Evolutionary conservation across 371 early-diverging fungal genomes (phyloP).

Genomic region (Zopfochytrium polystomum): DNA sequence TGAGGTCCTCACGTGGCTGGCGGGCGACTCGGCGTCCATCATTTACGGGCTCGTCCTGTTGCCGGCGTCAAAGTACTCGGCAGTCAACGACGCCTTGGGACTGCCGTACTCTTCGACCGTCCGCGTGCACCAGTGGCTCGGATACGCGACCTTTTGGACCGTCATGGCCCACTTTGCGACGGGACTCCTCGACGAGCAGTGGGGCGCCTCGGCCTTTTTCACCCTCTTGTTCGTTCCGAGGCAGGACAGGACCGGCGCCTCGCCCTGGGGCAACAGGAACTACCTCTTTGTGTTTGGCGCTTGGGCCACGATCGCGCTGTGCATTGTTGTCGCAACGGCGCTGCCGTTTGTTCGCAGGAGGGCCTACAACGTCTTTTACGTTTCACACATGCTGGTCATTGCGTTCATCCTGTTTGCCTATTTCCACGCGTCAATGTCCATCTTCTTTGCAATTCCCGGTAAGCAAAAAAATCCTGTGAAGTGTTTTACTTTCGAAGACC

Average conservation of each 20-base stretch:
- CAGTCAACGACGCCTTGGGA: constrained; percentile 8
- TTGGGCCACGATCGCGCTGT: not conserved
- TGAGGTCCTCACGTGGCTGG: not conserved
- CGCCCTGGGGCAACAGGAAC: constrained; percentile 3
- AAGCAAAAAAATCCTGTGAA: no score
- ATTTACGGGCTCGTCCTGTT: constrained; percentile 18
- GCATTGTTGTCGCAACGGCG: constrained; percentile 9
- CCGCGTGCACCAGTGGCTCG: constrained; percentile 20
- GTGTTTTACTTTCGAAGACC: not conserved
- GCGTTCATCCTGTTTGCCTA: constrained; percentile 21
- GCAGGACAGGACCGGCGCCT: not conserved
- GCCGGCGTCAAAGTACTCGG: constrained; percentile 16
- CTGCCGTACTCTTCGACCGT: constrained; percentile 15
- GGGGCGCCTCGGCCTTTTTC: constrained; percentile 3
- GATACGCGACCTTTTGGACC: not conserved
- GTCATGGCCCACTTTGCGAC: constrained; percentile 2
- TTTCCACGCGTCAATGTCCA: constrained; percentile 24
- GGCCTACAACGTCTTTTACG: constrained; percentile 27
- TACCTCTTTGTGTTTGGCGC: constrained; percentile 5
- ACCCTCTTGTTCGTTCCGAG: not conserved
- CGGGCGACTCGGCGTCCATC: constrained; percentile 7
- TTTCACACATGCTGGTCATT: constrained; percentile 24
- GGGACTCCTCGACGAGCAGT: not conserved
- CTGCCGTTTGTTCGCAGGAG: constrained; percentile 20
- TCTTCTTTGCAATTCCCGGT: constrained; percentile 31